A percentile compares a stretch with the other conserved stretches of the same genome.
Conservation (phyloP, 2,329 filamentous ascomycete species). For the Pseudonectria buxi region DNA sequence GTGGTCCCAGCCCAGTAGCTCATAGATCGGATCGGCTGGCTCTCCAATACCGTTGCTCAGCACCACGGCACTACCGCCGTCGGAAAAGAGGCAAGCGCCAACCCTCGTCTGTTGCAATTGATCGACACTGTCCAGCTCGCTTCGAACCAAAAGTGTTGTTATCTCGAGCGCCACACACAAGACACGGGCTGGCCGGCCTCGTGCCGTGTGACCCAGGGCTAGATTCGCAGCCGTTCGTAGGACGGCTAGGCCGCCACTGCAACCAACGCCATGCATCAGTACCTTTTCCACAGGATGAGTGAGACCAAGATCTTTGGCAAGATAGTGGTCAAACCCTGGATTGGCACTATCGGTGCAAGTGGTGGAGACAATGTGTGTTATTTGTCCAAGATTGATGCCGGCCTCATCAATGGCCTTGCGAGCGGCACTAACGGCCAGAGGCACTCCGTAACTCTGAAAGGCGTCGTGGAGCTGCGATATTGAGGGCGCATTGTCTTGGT, state of each 20-base stretch:
- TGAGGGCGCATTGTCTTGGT: constrained; percentile 43
- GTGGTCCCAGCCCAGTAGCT: constrained; percentile 60
- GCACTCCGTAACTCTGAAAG: constrained; percentile 52
- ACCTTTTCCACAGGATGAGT: constrained; percentile 55
- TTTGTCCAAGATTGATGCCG: constrained; percentile 40
- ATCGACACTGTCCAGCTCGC: constrained; percentile 58
- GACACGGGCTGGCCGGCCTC: constrained; percentile 53
- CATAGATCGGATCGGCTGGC: constrained; percentile 42
- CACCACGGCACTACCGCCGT: constrained; percentile 60
- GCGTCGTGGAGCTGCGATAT: constrained; percentile 48
- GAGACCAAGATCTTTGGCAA: constrained; percentile 52
- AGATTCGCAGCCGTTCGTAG: constrained; percentile 60
- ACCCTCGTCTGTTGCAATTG: constrained; percentile 55
- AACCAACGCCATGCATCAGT: constrained; percentile 60
- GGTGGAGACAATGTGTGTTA: constrained; percentile 62
- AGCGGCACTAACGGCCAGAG: constrained; percentile 48
- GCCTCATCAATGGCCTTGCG: constrained; percentile 51
- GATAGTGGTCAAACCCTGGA: constrained; percentile 61
- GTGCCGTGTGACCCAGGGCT: constrained; percentile 54
- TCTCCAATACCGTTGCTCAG: constrained; percentile 57
- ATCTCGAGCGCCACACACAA: constrained; percentile 60
- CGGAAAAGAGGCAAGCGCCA: constrained; percentile 60
- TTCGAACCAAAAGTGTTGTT: constrained; percentile 54
- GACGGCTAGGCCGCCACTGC: constrained; percentile 55
- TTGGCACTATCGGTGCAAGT: constrained; percentile 66